phyloP scores from a whole-genome alignment of 2,329 filamentous ascomycete species.

The Botrytis fragariae region DNA sequence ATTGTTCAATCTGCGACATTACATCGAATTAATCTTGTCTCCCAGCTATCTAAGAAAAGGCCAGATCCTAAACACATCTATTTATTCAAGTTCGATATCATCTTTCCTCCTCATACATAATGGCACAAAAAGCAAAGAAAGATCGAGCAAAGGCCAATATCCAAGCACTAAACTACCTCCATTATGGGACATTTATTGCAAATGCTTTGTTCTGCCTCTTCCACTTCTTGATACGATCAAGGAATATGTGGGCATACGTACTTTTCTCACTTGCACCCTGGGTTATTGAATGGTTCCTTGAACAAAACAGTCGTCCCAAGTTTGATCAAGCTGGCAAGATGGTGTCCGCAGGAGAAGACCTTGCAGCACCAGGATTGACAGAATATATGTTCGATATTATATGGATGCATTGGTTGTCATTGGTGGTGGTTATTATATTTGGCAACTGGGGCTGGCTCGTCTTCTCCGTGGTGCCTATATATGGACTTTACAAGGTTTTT shows the following conservation, averaged over 20 bases:
- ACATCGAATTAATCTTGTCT: neutral
- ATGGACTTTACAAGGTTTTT: slow-evolving; percentile 38
- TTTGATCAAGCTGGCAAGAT: slow-evolving; percentile 56
- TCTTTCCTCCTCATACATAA: slow-evolving; percentile 17
- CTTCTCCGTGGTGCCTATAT: slow-evolving; percentile 43
- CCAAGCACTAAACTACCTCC: slow-evolving; percentile 74
- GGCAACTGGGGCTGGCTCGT: slow-evolving; percentile 78
- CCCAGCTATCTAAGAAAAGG: neutral
- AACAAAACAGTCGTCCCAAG: slow-evolving; percentile 76
- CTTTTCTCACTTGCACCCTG: slow-evolving; percentile 72
- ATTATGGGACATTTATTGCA: slow-evolving; percentile 69
- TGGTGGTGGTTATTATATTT: slow-evolving; percentile 68
- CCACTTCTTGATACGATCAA: slow-evolving; percentile 60
- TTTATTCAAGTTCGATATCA: neutral
- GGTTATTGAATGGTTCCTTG: slow-evolving; percentile 80
- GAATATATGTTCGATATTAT: slow-evolving; percentile 98
- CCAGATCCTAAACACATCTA: slow-evolving; percentile 4
- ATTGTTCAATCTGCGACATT: neutral
- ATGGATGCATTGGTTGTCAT: slow-evolving; percentile 86
- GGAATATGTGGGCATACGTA: slow-evolving; percentile 66
- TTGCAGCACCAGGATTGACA: slow-evolving; percentile 82
- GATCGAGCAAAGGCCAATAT: slow-evolving; percentile 75
- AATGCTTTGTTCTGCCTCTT: slow-evolving; percentile 74
- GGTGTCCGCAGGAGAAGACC: slow-evolving; percentile 77
- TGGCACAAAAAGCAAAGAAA: slow-evolving; percentile 41